Evolutionary conservation across 148 eudicot species (phyloP), one percentile per base, ranked within the genome.

Genomic region (Rhododendron williamsianum): DNA sequence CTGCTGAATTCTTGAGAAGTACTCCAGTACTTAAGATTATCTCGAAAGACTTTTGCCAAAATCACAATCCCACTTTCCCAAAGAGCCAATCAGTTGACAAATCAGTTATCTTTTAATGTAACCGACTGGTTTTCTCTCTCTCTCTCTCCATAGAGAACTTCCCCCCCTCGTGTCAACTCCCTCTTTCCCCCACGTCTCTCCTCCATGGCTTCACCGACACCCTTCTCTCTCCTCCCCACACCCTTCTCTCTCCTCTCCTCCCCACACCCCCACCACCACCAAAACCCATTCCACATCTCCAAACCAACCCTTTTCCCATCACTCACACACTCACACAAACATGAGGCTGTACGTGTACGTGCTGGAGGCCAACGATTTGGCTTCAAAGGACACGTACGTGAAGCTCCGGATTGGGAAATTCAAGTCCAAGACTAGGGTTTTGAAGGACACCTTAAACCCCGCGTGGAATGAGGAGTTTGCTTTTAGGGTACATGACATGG

Each of bases 381-480:
- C 92, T 1, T 89, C 91, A 6, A 88, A 87, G 38, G 87, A 88
- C 84, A 87, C 93, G 13, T 94, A 92, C 71, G 94, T 92, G 54
- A 94, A 94, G 91, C 90, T 96, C 33, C 90, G 93, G 84, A 84
- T 96, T 46, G 98, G 98, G 1, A 93, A 93, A 69, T 90, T 78
- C 83, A 96, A 94, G 90, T 91, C 96, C 54, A 93, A 91, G 65
- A 92, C 94, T 21, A 85, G 96, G 87, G 88, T 88, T 30, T 87
- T 93, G 45, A 91, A 49, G 83, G 84, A 83, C 71, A 85, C 87
- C 33, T 90, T 86, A 1, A 91, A 91, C 91, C 94, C 95, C 30
- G 83, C 93, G 91, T 96, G 98, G 98, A 96, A 96, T 80, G 98
- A 96, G 88, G 98, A 96, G 88, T 96, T 94, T 89, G 95, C 91